Evolutionary conservation across 768 basidiomycete genomes (phyloP), one percentile per base, ranked within the genome.

Genomic region (Jaapia argillacea): DNA sequence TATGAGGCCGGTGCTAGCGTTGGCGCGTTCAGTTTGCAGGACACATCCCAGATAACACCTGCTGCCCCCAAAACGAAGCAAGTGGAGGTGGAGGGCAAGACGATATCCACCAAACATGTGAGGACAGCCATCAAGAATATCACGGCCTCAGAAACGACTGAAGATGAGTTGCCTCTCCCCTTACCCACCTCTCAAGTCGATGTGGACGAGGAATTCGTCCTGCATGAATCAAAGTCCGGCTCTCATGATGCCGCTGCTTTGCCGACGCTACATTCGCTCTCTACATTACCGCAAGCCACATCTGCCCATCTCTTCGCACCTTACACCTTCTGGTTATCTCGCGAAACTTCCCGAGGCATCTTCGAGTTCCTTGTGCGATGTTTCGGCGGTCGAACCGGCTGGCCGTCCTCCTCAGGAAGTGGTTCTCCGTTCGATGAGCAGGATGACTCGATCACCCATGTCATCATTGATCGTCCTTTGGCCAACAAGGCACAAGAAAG

Each of bases 341-440:
- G 94, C 50, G 94, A 97, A 65, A 86, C 83, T 0, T 85, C 96
- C 2, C 76, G 93, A 14, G 71, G 85, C 14, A 81, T 96, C 46
- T 91, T 97, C 65, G 96, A 98, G 62, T 97, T 99, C 61, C 66
- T 94, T 48, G 74, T 97, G 35, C 83, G 90, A 16, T 82, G 87
- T 12, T 91, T 91, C 60, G 94, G 93, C 36, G 96, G 93, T 20
- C 77, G 79, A 37, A 80, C 96, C 52, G 89, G 94, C 35, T 96
- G 92, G 92, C 79, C 88, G 28, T 53, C 71, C 25, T 80, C 87
- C 3, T 81, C 83, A 36, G 92, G 90, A 24, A 70, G 74, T 45
- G 89, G 89, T 18, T 91, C 90, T 3, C 82, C 87, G 0, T 70
- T 83, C 53, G 71, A 78, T 24, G 87, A 89, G 62, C 65, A 64